Conservation (phyloP, 805 yeast genomes). For the Priceomyces carsonii region DNA sequence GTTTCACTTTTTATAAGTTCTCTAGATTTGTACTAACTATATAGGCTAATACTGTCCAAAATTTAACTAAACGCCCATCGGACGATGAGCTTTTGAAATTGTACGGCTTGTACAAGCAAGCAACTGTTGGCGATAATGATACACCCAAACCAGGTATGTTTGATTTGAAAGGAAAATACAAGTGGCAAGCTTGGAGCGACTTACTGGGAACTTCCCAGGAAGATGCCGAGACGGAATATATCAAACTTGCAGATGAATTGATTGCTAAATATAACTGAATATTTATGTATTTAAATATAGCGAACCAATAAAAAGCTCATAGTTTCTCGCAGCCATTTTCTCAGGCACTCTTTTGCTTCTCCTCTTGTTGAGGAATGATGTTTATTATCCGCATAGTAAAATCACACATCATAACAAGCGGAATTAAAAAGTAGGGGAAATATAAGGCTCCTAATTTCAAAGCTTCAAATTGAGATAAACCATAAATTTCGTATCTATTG, state of each 20-base stretch:
- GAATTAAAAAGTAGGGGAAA: slow-evolving; percentile 71
- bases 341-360: slow-evolving; percentile 2
- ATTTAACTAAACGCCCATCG: slow-evolving; percentile 71
- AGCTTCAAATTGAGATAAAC: slow-evolving; percentile 38
- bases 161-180: slow-evolving; percentile 92
- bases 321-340: too few relatives aligned
- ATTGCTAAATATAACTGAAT: slow-evolving; percentile 42
- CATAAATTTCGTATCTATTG: slow-evolving; percentile 32
- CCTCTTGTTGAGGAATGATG: too few relatives aligned
- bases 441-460: slow-evolving; percentile 54
- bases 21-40: slow-evolving; percentile 7
- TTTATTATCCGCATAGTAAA: too few relatives aligned
- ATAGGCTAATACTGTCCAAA: slow-evolving; percentile 79
- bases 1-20: not conserved
- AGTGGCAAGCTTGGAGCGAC: slow-evolving; percentile 96
- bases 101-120: slow-evolving; percentile 95
- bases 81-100: slow-evolving; percentile 85
- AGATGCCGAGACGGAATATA: slow-evolving; percentile 86
- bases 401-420: slow-evolving; percentile 56
- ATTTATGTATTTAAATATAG: not conserved
- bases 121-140: slow-evolving; percentile 91
- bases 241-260: slow-evolving; percentile 65
- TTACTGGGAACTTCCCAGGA: slow-evolving; percentile 82
- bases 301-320: too few relatives aligned
- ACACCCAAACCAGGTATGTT: slow-evolving; percentile 88